These are phyloP conservation scores for Pichia sp. DNA, from an alignment of 1,139 yeast genomes.

Conservation along the genomic window DNA sequence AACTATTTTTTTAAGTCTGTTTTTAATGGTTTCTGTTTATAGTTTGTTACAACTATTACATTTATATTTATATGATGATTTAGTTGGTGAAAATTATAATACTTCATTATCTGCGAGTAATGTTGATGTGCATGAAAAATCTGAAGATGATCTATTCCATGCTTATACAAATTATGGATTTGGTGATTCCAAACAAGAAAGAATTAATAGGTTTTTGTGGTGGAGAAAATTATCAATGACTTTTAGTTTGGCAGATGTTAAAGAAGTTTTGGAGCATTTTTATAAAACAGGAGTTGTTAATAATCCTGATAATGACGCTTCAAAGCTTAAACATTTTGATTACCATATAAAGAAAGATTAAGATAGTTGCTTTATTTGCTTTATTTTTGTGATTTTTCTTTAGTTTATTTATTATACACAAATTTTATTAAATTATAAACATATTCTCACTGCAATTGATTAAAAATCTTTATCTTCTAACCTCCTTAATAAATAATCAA, in stretches of 20 bases:
- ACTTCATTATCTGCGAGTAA: slow-evolving; percentile 23
- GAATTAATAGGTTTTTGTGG: slow-evolving; percentile 55
- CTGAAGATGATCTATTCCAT: slow-evolving; percentile 41
- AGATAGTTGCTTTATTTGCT: no score
- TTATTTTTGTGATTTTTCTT: no score
- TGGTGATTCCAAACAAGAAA: slow-evolving; percentile 43
- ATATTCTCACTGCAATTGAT: background rate
- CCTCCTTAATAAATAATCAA: slow-evolving; percentile 80
- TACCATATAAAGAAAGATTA: background rate
- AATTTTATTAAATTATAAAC: background rate
- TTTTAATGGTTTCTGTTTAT: slow-evolving; percentile 37
- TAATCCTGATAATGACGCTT: slow-evolving; percentile 1
- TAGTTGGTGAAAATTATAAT: slow-evolving; percentile 24
- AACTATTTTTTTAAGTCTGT: slow-evolving; percentile 39
- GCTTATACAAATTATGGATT: slow-evolving; percentile 50
- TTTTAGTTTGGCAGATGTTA: slow-evolving; percentile 22
- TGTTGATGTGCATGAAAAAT: slow-evolving; percentile 35
- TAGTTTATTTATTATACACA: background rate
- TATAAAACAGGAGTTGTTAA: slow-evolving; percentile 15
- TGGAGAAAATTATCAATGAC: slow-evolving; percentile 41
- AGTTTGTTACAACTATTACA: slow-evolving; percentile 38
- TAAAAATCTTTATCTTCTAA: slow-evolving; percentile 49
- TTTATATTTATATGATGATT: slow-evolving; percentile 28
- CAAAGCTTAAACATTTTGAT: slow-evolving; percentile 5
- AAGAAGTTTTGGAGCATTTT: slow-evolving; percentile 19